A percentile compares a stretch with the other conserved stretches of the same genome.
Evolutionary conservation across 495 filamentous ascomycete genomes (phyloP).

Genomic region (Hypoxylon fragiforme): DNA sequence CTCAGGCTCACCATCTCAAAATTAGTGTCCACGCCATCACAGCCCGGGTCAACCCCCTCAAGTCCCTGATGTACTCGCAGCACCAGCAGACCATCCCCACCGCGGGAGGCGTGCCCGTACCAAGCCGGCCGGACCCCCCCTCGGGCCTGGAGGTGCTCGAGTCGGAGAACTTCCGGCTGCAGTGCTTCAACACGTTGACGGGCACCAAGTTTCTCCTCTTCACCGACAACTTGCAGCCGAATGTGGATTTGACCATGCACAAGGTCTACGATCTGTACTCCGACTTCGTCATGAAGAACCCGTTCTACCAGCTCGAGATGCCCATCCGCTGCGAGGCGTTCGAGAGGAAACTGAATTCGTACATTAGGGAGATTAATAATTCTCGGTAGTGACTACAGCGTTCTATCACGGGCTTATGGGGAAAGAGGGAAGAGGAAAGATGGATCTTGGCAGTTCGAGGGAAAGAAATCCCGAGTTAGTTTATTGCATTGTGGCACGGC

Average conservation of each 20-base stretch:
- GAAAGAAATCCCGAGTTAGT: constrained; percentile 4
- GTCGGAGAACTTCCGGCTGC: constrained; percentile 85
- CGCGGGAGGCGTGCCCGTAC: constrained; percentile 36
- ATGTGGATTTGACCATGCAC: constrained; percentile 77
- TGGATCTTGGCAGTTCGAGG: constrained; percentile 1
- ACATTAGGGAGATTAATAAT: constrained; percentile 65
- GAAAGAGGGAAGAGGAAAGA: background rate
- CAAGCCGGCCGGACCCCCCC: constrained; percentile 56
- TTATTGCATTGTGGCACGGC: constrained; percentile 32
- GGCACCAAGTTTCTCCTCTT: constrained; percentile 96
- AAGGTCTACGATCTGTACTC: constrained; percentile 93
- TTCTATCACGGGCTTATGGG: constrained; percentile 3
- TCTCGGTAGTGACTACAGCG: constrained; percentile 35
- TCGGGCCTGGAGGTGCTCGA: constrained; percentile 89
- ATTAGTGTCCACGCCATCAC: constrained; percentile 87
- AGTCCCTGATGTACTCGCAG: constrained; percentile 34
- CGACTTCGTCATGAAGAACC: constrained; percentile 99
- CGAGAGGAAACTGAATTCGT: constrained; percentile 77
- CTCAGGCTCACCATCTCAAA: background rate
- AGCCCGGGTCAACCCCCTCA: constrained; percentile 69
- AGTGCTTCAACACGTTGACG: constrained; percentile 92
- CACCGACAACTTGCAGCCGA: constrained; percentile 87
- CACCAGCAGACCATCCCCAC: constrained; percentile 48
- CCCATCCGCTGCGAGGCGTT: constrained; percentile 93
- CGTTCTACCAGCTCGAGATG: constrained; percentile 98